These are phyloP conservation scores for Juncus inflexus DNA, from an alignment of 176 grass and related monocot species.

Conservation along the genomic window DNA sequence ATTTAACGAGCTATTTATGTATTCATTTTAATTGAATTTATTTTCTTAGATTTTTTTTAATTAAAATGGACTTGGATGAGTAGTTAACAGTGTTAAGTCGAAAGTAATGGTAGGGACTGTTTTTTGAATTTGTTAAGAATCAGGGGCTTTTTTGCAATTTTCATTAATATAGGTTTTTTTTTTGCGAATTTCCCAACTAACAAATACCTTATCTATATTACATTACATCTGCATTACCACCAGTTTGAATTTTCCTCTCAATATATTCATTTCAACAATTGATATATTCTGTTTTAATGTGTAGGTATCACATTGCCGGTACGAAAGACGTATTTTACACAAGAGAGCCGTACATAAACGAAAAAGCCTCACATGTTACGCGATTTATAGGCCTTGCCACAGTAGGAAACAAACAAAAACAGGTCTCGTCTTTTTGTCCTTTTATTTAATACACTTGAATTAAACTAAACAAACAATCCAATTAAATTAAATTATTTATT, in stretches of 20 bases:
- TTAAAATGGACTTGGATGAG: too few relatives aligned
- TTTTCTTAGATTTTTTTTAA: too few relatives aligned
- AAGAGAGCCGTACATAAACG: conserved; percentile 76
- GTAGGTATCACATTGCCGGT: conserved; percentile 88
- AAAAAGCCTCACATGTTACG: conserved; percentile 62
- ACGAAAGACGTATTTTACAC: conserved; percentile 84
- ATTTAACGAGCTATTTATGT: too few relatives aligned
- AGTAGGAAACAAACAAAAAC: conserved; percentile 93
- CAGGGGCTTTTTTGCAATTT: too few relatives aligned
- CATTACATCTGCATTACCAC: not conserved
- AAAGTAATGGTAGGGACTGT: too few relatives aligned
- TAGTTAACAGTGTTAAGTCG: too few relatives aligned
- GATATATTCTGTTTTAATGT: conserved; percentile 17
- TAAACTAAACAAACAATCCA: not conserved
- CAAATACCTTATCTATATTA: not conserved
- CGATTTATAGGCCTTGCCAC: conserved; percentile 92
- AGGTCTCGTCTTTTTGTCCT: conserved; percentile 43
- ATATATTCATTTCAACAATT: conserved; percentile 12
- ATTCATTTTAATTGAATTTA: too few relatives aligned
- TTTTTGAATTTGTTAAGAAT: too few relatives aligned
- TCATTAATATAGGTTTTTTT: too few relatives aligned
- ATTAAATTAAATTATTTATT: conserved; percentile 3
- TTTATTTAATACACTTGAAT: conserved; percentile 1
- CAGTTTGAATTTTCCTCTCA: not conserved
- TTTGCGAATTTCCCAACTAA: not conserved